Evolutionary conservation across 805 yeast genomes (phyloP).

Genomic region (Ogataea zsoltii): DNA sequence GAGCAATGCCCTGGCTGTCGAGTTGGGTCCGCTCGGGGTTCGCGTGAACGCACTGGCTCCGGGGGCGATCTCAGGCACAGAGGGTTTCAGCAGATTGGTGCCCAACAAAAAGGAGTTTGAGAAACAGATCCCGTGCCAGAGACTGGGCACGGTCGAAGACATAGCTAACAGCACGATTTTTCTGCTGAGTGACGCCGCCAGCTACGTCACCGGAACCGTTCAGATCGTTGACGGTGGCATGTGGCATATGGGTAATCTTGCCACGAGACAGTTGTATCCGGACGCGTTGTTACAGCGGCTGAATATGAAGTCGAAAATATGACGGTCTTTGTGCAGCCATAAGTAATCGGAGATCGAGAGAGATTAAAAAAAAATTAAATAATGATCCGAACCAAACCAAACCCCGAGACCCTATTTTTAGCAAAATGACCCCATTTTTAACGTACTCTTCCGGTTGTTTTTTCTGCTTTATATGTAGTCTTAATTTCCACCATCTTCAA

Average conservation of each 20-base stretch:
- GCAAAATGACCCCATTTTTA: too few species aligned
- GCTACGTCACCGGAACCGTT: conserved; percentile 73
- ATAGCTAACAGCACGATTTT: conserved; percentile 87
- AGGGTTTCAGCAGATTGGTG: conserved; percentile 72
- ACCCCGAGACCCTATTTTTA: conserved; percentile 1
- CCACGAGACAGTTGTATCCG: conserved; percentile 42
- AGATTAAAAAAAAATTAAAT: not conserved
- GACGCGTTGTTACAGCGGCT: conserved; percentile 35
- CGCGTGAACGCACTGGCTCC: conserved; percentile 88
- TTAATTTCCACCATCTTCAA: too few species aligned
- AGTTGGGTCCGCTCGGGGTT: conserved; percentile 86
- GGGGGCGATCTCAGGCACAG: conserved; percentile 85
- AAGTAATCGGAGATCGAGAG: not conserved
- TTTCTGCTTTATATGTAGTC: too few species aligned
- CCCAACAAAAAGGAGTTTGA: conserved; percentile 42
- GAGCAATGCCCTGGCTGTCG: conserved; percentile 82
- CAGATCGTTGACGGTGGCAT: conserved; percentile 87
- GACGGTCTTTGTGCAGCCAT: not conserved
- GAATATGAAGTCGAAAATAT: conserved; percentile 27
- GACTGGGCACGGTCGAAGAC: conserved; percentile 70
- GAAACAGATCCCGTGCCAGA: conserved; percentile 60
- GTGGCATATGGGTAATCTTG: conserved; percentile 72
- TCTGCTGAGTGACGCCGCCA: conserved; percentile 80
- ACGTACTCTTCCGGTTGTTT: too few species aligned
- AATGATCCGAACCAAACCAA: not conserved